Conservation (phyloP, 352 stramenopile genomes). For the Paralagenidium karlingii region DNA sequence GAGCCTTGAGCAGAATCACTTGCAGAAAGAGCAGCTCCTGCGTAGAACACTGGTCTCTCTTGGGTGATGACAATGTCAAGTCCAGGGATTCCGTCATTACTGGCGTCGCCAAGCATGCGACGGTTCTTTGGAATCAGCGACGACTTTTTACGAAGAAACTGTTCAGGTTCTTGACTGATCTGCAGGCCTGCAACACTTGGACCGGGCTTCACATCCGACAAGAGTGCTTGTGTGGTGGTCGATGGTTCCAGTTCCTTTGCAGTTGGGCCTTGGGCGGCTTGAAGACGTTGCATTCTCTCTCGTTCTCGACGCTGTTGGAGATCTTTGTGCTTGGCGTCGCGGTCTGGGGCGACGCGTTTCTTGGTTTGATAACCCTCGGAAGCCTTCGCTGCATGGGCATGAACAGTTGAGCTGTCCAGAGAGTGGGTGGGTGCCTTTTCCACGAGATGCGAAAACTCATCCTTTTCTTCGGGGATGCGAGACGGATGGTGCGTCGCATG, state of each 20-base stretch:
- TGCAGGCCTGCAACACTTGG: neutral
- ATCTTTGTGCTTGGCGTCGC: constrained; percentile 48
- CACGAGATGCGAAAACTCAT: no score
- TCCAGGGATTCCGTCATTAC: constrained; percentile 23
- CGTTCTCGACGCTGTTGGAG: constrained; percentile 44
- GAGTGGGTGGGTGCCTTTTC: no score
- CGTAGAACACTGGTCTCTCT: constrained; percentile 26
- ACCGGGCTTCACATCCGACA: neutral
- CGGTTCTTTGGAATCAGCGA: constrained; percentile 11
- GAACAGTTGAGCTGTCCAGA: neutral
- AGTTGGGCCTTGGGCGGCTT: constrained; percentile 5
- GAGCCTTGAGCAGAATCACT: no score
- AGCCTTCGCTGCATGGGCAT: neutral
- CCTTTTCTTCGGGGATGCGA: neutral
- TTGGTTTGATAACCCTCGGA: neutral
- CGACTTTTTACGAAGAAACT: constrained; percentile 35
- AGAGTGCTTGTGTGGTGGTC: neutral
- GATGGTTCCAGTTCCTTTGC: neutral
- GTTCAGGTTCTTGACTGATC: constrained; percentile 20
- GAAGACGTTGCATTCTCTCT: constrained; percentile 31
- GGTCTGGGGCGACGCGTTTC: constrained; percentile 24
- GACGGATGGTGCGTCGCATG: neutral
- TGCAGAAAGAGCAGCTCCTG: no score
- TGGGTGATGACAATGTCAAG: constrained; percentile 45
- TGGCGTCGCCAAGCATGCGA: constrained; percentile 23